Evolutionary conservation across 108 stramenopile genomes (phyloP).

Genomic region (Seminavis robusta): DNA sequence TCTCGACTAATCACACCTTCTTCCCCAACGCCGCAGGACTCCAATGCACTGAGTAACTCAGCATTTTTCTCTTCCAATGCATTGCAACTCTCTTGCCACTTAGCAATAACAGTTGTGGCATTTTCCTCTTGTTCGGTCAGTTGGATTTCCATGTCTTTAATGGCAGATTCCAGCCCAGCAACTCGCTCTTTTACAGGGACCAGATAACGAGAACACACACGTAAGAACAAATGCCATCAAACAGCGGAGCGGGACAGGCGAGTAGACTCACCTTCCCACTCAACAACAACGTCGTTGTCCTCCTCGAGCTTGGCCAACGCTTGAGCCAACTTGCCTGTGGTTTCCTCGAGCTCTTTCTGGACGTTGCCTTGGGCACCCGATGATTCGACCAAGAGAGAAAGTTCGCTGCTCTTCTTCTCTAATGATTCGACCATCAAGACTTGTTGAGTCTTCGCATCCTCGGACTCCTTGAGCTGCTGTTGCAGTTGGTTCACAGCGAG

Average conservation of each 20-base stretch:
- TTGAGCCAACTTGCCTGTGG: background rate
- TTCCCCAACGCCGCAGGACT: background rate
- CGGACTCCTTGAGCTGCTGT: conserved; percentile 19
- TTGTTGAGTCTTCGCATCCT: too few relatives aligned
- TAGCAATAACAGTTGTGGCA: conserved; percentile 36
- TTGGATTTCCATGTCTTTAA: conserved; percentile 35
- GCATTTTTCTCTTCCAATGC: conserved; percentile 16
- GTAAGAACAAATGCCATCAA: background rate
- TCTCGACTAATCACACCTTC: background rate
- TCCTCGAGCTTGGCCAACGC: background rate
- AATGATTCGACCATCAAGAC: too few relatives aligned
- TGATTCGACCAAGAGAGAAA: too few relatives aligned
- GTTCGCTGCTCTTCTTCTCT: too few relatives aligned
- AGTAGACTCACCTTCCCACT: background rate
- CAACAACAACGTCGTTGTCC: background rate
- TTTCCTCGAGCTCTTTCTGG: background rate
- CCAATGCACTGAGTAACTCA: too few relatives aligned
- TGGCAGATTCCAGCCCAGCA: conserved; percentile 36
- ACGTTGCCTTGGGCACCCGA: conserved; percentile 1
- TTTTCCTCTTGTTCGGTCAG: conserved; percentile 46
- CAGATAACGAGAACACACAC: too few relatives aligned
- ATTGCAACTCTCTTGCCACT: conserved; percentile 39
- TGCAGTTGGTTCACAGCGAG: conserved; percentile 16
- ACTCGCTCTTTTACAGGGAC: conserved; percentile 7
- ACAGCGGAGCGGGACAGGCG: too few relatives aligned